Evolutionary conservation across 352 stramenopile genomes (phyloP).

Genomic region (Phytophthora niederhauseri): DNA sequence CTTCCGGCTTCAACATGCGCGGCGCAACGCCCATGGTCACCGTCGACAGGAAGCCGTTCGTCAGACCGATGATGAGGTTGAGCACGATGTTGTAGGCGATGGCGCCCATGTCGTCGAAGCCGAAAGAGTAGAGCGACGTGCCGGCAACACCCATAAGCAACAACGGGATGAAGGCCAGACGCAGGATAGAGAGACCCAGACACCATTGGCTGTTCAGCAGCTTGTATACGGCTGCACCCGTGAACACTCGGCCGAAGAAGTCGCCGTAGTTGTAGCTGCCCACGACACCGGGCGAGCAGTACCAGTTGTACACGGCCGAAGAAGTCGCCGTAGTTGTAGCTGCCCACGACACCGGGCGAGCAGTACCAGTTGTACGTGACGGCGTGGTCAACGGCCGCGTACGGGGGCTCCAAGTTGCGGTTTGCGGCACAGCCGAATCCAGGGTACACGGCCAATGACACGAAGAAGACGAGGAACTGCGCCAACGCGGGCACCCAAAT

Average conservation of each 20-base stretch:
- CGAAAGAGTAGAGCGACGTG: conserved; percentile 61
- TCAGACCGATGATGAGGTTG: conserved; percentile 54
- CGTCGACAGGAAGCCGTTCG: conserved; percentile 56
- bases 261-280: conserved; percentile 69
- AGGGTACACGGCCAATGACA: conserved; percentile 54
- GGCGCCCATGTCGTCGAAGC: conserved; percentile 30
- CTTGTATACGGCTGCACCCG: conserved; percentile 48
- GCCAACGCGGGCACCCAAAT: conserved; percentile 57
- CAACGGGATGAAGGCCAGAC: conserved; percentile 56
- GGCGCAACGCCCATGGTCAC: conserved; percentile 65
- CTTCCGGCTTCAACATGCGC: conserved; percentile 51
- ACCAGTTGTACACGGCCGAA: conserved; percentile 51
- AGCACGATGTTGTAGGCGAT: conserved; percentile 50
- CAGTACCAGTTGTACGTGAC: conserved; percentile 50
- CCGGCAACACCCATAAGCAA: conserved; percentile 56
- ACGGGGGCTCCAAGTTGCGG: conserved; percentile 36
- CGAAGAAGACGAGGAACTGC: conserved; percentile 69
- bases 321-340: conserved; percentile 71
- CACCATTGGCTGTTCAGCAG: conserved; percentile 55
- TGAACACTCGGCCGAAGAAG: conserved; percentile 58
- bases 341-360: conserved; percentile 55
- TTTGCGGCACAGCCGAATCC: conserved; percentile 52
- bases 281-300: conserved; percentile 58
- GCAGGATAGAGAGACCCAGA: conserved; percentile 42
- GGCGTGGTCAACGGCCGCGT: conserved; percentile 24